Conservation (phyloP, 2,329 filamentous ascomycete species). For the Peltaster fructicola region DNA sequence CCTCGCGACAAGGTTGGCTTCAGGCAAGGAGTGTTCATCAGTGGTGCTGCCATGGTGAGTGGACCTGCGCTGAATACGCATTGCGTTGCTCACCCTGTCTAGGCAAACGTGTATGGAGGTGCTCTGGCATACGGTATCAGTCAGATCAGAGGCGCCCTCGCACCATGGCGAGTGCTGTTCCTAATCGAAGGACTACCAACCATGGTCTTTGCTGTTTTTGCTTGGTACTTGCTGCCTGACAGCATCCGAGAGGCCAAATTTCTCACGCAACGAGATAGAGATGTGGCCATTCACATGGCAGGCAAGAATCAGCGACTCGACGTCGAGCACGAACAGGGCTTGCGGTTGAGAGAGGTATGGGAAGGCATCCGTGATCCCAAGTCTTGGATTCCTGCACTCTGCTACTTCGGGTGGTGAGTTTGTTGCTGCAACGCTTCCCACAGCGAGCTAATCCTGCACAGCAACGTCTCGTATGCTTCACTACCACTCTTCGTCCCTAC, state of each 20-base stretch:
- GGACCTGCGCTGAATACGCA: no score
- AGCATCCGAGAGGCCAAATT: conserved; percentile 33
- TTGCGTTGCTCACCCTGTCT: no score
- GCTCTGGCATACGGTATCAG: conserved; percentile 47
- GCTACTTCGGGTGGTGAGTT: conserved; percentile 36
- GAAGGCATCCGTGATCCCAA: conserved; percentile 24
- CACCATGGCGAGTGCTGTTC: conserved; percentile 44
- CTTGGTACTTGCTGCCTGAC: conserved; percentile 38
- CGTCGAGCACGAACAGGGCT: conserved; percentile 21
- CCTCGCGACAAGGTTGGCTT: conserved; percentile 38
- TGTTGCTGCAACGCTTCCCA: neutral
- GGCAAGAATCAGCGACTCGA: conserved; percentile 5
- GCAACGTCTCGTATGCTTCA: conserved; percentile 45
- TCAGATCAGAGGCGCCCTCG: conserved; percentile 36
- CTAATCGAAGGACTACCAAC: conserved; percentile 48
- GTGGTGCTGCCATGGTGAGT: conserved; percentile 46
- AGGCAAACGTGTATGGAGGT: conserved; percentile 64
- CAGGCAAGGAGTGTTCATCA: conserved; percentile 36
- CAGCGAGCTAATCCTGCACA: conserved; percentile 1
- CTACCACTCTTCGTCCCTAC: conserved; percentile 27
- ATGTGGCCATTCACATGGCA: conserved; percentile 31
- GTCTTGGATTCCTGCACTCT: conserved; percentile 21
- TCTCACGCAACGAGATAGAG: conserved; percentile 38
- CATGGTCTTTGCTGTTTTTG: conserved; percentile 34
- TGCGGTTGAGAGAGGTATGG: conserved; percentile 31